A percentile compares a stretch with the other conserved stretches of the same genome.
These are phyloP conservation scores for Cryphonectria parasitica DNA, from an alignment of 2,329 filamentous ascomycete species.

Conservation along the genomic window DNA sequence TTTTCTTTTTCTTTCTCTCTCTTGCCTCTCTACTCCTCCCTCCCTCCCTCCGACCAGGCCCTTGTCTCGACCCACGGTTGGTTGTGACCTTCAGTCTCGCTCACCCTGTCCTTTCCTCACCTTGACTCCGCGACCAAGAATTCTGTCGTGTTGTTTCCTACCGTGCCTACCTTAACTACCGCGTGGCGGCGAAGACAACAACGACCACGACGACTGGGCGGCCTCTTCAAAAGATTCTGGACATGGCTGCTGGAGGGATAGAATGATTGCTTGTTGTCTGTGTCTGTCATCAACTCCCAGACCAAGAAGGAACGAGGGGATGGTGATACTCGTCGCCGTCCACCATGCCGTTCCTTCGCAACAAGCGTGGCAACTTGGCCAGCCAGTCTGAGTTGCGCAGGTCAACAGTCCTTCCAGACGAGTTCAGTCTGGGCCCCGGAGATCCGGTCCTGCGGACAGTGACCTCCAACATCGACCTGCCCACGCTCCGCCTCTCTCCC, in stretches of 20 bases:
- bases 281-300: constrained; percentile 11
- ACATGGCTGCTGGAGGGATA: constrained; percentile 25
- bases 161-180: background rate
- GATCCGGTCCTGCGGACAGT: constrained; percentile 30
- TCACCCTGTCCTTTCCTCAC: background rate
- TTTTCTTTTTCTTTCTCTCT: background rate
- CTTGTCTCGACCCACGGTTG: background rate
- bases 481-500: constrained; percentile 29
- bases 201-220: background rate
- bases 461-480: constrained; percentile 25
- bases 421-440: constrained; percentile 32
- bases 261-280: constrained; percentile 20
- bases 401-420: constrained; percentile 47
- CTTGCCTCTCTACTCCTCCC: background rate
- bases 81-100: background rate
- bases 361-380: constrained; percentile 60
- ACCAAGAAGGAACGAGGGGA: constrained; percentile 21
- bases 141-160: background rate
- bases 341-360: constrained; percentile 63
- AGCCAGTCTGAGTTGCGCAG: constrained; percentile 64
- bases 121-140: background rate
- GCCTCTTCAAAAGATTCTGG: constrained; percentile 5
- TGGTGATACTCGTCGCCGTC: constrained; percentile 29
- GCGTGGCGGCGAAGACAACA: background rate
- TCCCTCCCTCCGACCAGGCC: background rate